phyloP scores from a whole-genome alignment of 352 stramenopile species.

The Phytophthora aleatoria region DNA sequence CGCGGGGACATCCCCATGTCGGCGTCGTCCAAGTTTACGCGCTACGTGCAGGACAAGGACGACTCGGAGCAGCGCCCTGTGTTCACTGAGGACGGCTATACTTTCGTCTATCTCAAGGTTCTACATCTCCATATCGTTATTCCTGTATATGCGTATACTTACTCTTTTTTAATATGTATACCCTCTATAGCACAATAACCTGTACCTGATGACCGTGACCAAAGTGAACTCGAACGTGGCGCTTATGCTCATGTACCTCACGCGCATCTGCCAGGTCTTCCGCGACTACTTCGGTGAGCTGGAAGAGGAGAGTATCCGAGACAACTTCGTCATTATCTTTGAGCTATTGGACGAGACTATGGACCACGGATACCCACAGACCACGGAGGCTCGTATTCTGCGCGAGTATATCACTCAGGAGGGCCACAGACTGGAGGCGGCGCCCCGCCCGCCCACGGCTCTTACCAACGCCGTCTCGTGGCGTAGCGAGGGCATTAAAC shows the following conservation, averaged over 20 bases:
- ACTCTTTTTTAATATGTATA: constrained; percentile 7
- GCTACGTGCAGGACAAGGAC: constrained; percentile 94
- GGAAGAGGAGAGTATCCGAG: constrained; percentile 98
- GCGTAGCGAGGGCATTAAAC: constrained; percentile 99
- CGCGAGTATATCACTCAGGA: constrained; percentile 98
- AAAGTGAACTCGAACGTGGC: constrained; percentile 99
- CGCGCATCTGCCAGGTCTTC: constrained; percentile 94
- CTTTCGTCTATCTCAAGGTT: constrained; percentile 95
- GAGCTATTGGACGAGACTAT: constrained; percentile 99
- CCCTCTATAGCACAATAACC: constrained; percentile 94
- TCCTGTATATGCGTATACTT: constrained; percentile 19
- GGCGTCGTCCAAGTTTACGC: constrained; percentile 89
- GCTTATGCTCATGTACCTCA: constrained; percentile 95
- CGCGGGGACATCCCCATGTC: constrained; percentile 98
- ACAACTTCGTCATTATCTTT: constrained; percentile 99
- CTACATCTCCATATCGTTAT: not conserved
- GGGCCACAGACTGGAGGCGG: constrained; percentile 93
- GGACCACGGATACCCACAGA: constrained; percentile 99
- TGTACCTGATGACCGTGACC: constrained; percentile 99
- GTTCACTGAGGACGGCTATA: constrained; percentile 93
- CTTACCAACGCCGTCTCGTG: constrained; percentile 99
- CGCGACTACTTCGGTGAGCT: constrained; percentile 99
- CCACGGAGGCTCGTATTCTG: constrained; percentile 87
- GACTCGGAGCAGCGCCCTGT: constrained; percentile 94
- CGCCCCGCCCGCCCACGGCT: constrained; percentile 93